Conservation (phyloP, 1,139 yeast genomes). For the Debaryomyces sp. region DNA sequence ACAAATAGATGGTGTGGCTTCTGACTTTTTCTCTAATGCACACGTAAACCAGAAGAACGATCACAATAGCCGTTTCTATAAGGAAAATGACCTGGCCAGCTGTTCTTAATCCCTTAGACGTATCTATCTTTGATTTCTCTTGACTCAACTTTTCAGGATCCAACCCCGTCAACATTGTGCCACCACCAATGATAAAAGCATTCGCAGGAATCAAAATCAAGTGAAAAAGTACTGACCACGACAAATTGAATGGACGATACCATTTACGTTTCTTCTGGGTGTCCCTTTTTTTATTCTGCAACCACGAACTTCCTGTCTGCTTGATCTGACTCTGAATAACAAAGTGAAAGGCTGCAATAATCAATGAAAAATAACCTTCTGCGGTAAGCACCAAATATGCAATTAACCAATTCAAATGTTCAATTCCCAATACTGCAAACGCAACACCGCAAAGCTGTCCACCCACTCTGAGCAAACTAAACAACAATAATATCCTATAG, state of each 20-base stretch:
- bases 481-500: slow-evolving; percentile 26
- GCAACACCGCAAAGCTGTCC: slow-evolving; percentile 41
- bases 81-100: slow-evolving; percentile 38
- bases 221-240: slow-evolving; percentile 22
- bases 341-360: slow-evolving; percentile 29
- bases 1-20: slow-evolving; percentile 19
- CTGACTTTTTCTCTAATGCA: slow-evolving; percentile 22
- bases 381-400: slow-evolving; percentile 42
- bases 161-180: slow-evolving; percentile 32
- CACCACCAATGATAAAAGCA: slow-evolving; percentile 36
- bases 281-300: slow-evolving; percentile 1
- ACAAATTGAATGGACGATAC: neutral
- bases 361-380: slow-evolving; percentile 41
- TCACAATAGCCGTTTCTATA: slow-evolving; percentile 22
- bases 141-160: slow-evolving; percentile 15
- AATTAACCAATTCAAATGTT: slow-evolving; percentile 34
- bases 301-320: slow-evolving; percentile 19
- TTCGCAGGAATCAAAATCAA: slow-evolving; percentile 35
- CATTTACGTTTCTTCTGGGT: neutral
- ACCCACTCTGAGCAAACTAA: slow-evolving; percentile 33
- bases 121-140: slow-evolving; percentile 14
- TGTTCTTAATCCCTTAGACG: slow-evolving; percentile 33
- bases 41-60: slow-evolving; percentile 21
- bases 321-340: slow-evolving; percentile 28
- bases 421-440: slow-evolving; percentile 31